Conservation (phyloP, 2,329 filamentous ascomycete genomes). For the Nemania sp. region DNA sequence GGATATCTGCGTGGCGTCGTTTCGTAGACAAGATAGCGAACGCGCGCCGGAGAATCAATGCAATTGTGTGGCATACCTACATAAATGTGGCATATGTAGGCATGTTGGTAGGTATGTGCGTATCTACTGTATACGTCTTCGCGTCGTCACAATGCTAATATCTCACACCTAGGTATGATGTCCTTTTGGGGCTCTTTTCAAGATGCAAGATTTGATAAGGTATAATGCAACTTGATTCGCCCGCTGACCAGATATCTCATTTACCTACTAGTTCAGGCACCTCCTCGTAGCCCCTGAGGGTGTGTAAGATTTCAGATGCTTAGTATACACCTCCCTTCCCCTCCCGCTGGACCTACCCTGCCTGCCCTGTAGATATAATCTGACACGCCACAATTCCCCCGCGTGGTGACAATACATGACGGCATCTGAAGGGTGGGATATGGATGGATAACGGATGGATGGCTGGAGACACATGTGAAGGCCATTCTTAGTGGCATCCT, state of each 20-base stretch:
- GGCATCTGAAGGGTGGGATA: neutral
- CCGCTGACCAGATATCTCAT: neutral
- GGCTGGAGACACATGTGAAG: neutral
- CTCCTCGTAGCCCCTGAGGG: constrained; percentile 10
- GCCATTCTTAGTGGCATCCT: neutral
- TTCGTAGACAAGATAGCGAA: neutral
- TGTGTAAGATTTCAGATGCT: constrained; percentile 27
- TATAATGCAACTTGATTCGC: constrained; percentile 17
- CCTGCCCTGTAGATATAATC: constrained; percentile 1
- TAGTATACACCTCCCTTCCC: neutral
- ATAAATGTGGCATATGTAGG: no score
- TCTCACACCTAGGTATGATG: constrained; percentile 23
- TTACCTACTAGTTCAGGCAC: constrained; percentile 5
- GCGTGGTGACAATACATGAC: constrained; percentile 1
- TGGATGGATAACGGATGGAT: neutral
- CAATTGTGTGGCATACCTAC: no score
- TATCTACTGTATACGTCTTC: no score
- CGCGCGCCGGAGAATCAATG: neutral
- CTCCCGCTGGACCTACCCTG: neutral
- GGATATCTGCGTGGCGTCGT: constrained; percentile 14
- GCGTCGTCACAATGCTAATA: constrained; percentile 6
- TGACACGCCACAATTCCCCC: constrained; percentile 4
- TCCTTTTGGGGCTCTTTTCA: constrained; percentile 11
- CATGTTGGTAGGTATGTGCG: no score
- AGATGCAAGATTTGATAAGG: constrained; percentile 3